A percentile compares a stretch with the other conserved stretches of the same genome.
Evolutionary conservation across 805 yeast genomes (phyloP).

Genomic region (Wickerhamiella cacticola): DNA sequence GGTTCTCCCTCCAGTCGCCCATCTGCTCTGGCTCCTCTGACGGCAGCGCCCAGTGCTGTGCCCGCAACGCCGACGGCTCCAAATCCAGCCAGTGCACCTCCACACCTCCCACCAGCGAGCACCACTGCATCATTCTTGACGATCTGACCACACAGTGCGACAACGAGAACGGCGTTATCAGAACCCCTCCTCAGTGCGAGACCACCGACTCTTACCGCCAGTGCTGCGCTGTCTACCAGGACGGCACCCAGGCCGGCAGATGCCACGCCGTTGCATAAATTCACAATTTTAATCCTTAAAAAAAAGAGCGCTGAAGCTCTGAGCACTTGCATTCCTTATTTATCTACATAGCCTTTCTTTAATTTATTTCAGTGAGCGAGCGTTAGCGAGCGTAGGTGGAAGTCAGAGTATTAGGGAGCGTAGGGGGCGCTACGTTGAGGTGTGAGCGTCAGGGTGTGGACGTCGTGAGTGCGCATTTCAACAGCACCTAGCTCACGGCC

Average conservation of each 20-base stretch:
- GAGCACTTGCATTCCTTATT: too few relatives aligned
- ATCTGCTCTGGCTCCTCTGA: neutral
- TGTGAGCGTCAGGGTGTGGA: too few relatives aligned
- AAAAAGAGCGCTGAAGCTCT: too few relatives aligned
- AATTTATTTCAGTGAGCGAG: too few relatives aligned
- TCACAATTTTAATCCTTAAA: too few relatives aligned
- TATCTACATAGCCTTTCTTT: too few relatives aligned
- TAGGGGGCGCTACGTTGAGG: too few relatives aligned
- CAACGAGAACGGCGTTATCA: neutral
- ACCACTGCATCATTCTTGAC: neutral
- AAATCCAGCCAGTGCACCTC: neutral
- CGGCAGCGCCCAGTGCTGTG: slow-evolving; percentile 4
- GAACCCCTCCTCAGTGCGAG: slow-evolving; percentile 4
- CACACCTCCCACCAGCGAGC: neutral
- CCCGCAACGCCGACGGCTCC: slow-evolving; percentile 4
- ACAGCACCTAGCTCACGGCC: too few relatives aligned
- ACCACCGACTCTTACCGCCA: neutral
- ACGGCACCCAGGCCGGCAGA: neutral
- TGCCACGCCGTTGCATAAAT: slow-evolving; percentile 9
- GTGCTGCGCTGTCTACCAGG: slow-evolving; percentile 8
- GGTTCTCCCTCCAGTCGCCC: neutral
- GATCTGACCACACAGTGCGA: slow-evolving; percentile 9
- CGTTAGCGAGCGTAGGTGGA: too few relatives aligned
- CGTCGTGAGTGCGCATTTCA: too few relatives aligned
- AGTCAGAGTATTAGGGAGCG: too few relatives aligned